Base-by-base conservation (phyloP, 2,329 filamentous ascomycete genomes). In the Drechmeria coniospora region DNA sequence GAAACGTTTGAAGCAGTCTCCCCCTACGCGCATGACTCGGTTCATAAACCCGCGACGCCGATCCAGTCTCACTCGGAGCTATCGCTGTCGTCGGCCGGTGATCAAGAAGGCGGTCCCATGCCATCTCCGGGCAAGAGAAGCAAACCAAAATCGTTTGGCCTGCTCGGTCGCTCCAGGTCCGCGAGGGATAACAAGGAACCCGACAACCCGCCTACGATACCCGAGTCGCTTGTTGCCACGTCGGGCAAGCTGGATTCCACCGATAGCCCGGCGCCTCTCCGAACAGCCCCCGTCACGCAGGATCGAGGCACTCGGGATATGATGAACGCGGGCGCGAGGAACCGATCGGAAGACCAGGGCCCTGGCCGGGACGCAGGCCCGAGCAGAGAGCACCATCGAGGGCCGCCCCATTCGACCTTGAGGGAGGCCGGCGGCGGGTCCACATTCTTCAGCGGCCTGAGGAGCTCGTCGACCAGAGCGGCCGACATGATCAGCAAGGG, bases 401-500 rank as follows among this genome's bases (percentile, higher is more conserved):
- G 17, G 13, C 68, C 61, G 40, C 62, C 57, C 16, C 63, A 67
- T 2, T 68, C 71, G 1, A 21, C 6, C 10, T 57, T 65, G 37
- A 66, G 67, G 29, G 73, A 78, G 25, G 72, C 65, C 26, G 72
- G 74, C 11, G 69, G 74, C 11, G 69, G 74, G 8, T 61, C 54
- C 25, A 63, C 65, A 2, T 73, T 90, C 30, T 69, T 90, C 44
- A 79, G 68, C 37, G 82, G 78, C 31, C 56, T 90, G 25, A 79
- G 78, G 38, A 76, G 67, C 40, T 74, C 75, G 5, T 76, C 75
- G 12, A 77, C 69, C 27, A 77, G 75, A 41, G 79, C 80, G 30
- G 81, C 80, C 14, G 80, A 82, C 36, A 82, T 83, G 43, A 71
- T 87, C 35, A 77, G 80, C 38, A 87, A 84, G 46, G 78, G 79